These are phyloP conservation scores for Xylaria venustula DNA, from an alignment of 495 filamentous ascomycete species.

Conservation along the genomic window DNA sequence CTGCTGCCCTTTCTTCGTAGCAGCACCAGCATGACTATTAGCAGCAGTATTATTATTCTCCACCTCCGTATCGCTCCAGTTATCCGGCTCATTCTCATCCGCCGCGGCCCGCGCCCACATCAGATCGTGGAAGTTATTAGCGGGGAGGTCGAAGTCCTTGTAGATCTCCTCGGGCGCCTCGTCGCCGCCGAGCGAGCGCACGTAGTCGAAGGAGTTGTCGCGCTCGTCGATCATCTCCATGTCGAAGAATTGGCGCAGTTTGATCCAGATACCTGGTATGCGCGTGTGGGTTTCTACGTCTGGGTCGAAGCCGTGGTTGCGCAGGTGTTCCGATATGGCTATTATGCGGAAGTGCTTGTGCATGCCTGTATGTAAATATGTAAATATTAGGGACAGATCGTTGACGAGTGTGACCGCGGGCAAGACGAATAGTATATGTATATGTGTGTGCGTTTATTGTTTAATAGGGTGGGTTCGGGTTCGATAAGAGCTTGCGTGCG, in stretches of 20 bases:
- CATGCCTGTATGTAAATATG: constrained; percentile 68
- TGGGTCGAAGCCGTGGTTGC: constrained; percentile 80
- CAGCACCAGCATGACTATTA: constrained; percentile 37
- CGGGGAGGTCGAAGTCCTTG: constrained; percentile 72
- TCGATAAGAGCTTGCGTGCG: constrained; percentile 26
- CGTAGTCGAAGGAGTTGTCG: constrained; percentile 65
- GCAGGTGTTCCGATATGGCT: constrained; percentile 79
- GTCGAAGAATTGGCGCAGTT: constrained; percentile 81
- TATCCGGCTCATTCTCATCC: constrained; percentile 51
- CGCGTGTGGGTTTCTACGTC: constrained; percentile 70
- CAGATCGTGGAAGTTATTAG: constrained; percentile 70
- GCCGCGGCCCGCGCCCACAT: constrained; percentile 69
- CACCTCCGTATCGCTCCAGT: constrained; percentile 49
- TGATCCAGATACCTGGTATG: constrained; percentile 88
- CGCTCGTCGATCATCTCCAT: constrained; percentile 85
- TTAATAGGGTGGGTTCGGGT: too few relatives aligned
- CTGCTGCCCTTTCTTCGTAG: constrained; percentile 25
- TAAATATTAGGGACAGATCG: too few relatives aligned
- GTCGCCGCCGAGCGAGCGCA: constrained; percentile 50
- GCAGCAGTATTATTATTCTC: background rate
- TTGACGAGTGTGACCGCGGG: too few relatives aligned
- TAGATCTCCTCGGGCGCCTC: constrained; percentile 53
- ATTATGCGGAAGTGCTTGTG: constrained; percentile 98
- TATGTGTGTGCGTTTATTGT: background rate
- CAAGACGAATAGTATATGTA: background rate